A percentile compares a stretch with the other conserved stretches of the same genome.
Conservation (phyloP, 257 asterid genomes). For the Lavandula angustifolia region DNA sequence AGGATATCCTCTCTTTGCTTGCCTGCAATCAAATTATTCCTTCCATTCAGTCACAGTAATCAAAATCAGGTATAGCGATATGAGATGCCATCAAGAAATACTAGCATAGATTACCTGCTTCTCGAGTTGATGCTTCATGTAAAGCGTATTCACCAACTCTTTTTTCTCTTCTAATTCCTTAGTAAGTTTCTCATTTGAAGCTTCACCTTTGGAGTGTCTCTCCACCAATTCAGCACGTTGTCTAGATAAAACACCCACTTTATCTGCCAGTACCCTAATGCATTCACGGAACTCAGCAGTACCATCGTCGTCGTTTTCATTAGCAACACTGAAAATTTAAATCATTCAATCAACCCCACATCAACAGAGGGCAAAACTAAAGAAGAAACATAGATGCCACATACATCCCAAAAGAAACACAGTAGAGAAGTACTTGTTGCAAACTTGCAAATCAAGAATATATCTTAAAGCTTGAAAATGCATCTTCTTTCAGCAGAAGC, state of each 20-base stretch:
- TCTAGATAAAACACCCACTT: constrained; percentile 67
- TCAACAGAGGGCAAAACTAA: background rate
- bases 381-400: background rate
- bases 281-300: constrained; percentile 79
- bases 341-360: constrained; percentile 25
- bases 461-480: background rate
- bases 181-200: constrained; percentile 56
- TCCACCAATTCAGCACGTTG: constrained; percentile 69
- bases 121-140: constrained; percentile 80
- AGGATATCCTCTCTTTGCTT: constrained; percentile 90
- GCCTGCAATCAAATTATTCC: constrained; percentile 46
- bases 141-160: constrained; percentile 73
- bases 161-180: constrained; percentile 88
- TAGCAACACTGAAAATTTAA: constrained; percentile 51
- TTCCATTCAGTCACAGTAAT: background rate
- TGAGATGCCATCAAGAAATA: background rate
- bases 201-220: constrained; percentile 74
- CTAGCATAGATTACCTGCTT: constrained; percentile 73
- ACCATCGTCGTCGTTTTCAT: constrained; percentile 72
- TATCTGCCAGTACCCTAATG: constrained; percentile 78
- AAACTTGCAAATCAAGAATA: background rate
- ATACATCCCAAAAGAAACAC: background rate
- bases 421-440: background rate
- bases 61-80: background rate
- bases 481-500: background rate